A percentile compares a stretch with the other conserved stretches of the same genome.
phyloP scores from a whole-genome alignment of 2,329 filamentous ascomycete species.

The Talaromyces sp. region DNA sequence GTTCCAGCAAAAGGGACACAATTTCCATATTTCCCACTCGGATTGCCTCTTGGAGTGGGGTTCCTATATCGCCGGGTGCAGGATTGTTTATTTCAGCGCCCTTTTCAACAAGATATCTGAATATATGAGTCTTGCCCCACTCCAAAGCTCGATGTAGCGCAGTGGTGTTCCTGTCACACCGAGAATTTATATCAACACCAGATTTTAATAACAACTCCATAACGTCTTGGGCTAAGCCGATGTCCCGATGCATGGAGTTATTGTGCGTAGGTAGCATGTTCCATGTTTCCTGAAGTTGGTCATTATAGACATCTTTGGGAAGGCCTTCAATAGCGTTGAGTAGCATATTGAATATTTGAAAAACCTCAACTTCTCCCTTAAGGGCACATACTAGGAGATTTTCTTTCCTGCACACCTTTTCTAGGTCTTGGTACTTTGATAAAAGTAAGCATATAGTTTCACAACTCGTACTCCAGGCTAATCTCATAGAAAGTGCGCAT shows the following conservation, averaged over 20 bases:
- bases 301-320: not conserved
- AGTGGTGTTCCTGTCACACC: not conserved
- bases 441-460: not conserved
- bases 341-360: not conserved
- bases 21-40: conserved; percentile 8
- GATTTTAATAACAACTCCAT: not conserved
- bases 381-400: not conserved
- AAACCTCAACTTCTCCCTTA: rapidly evolving
- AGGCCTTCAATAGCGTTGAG: not conserved
- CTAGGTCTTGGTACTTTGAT: not conserved
- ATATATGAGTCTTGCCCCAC: not conserved
- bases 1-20: conserved; percentile 2
- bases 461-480: too few relatives aligned
- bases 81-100: not conserved
- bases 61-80: not conserved
- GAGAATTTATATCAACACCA: not conserved
- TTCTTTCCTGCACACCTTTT: not conserved
- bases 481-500: not conserved
- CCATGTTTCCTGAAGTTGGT: not conserved
- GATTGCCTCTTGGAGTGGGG: not conserved
- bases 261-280: not conserved
- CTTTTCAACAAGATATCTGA: conserved; percentile 8
- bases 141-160: not conserved
- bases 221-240: not conserved
- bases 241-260: not conserved